phyloP scores from a whole-genome alignment of 495 filamentous ascomycete species.

The Lindgomyces ingoldianus region DNA sequence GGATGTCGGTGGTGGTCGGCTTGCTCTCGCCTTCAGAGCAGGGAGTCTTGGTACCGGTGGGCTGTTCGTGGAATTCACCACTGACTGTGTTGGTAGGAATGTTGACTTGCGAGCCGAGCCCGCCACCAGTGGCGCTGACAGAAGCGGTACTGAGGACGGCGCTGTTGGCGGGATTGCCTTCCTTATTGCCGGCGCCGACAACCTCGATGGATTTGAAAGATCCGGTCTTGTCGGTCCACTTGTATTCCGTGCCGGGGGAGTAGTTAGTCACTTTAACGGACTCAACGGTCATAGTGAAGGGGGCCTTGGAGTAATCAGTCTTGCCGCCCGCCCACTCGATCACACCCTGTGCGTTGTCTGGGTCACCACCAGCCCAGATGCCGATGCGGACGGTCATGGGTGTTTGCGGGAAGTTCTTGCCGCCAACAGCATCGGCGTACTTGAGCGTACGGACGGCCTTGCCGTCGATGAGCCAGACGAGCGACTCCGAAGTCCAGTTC shows the following conservation, averaged over 20 bases:
- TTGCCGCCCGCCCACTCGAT: constrained; percentile 78
- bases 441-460: constrained; percentile 65
- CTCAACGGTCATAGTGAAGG: constrained; percentile 77
- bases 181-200: constrained; percentile 20
- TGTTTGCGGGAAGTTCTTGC: constrained; percentile 75
- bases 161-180: constrained; percentile 21
- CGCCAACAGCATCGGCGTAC: constrained; percentile 58
- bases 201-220: constrained; percentile 44
- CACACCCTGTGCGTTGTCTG: constrained; percentile 47
- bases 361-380: constrained; percentile 84
- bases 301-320: constrained; percentile 68
- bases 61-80: constrained; percentile 3
- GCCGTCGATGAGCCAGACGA: constrained; percentile 76
- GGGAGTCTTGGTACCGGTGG: background rate
- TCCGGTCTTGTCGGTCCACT: constrained; percentile 66
- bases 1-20: background rate
- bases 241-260: constrained; percentile 66
- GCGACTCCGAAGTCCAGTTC: constrained; percentile 71
- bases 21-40: constrained; percentile 10
- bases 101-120: constrained; percentile 11
- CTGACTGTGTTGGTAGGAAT: constrained; percentile 5
- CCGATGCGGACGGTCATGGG: constrained; percentile 83
- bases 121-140: constrained; percentile 13
- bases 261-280: constrained; percentile 66
- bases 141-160: background rate